Percentiles rank a stretch among this genome's conserved stretches.
phyloP scores from a whole-genome alignment of 768 basidiomycete genomes.

The Mycena pura region DNA sequence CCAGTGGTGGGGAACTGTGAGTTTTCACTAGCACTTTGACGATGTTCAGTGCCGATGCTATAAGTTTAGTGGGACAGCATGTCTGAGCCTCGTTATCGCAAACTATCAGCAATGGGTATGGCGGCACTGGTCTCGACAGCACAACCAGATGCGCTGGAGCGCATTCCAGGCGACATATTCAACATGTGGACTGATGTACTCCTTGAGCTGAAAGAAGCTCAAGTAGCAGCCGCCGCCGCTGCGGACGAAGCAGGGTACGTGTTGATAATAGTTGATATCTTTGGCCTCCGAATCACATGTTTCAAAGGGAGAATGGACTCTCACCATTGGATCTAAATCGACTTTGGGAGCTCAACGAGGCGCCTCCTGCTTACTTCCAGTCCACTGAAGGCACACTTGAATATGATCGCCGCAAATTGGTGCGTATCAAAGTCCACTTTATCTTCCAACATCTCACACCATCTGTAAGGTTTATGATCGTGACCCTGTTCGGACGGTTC shows the following conservation, averaged over 20 bases:
- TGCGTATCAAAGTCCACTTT: slow-evolving; percentile 40
- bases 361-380: slow-evolving; percentile 64
- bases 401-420: slow-evolving; percentile 75
- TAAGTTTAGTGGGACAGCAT: slow-evolving; percentile 82
- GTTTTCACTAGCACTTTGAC: slow-evolving; percentile 21
- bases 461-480: slow-evolving; percentile 63
- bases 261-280: too few species aligned
- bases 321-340: slow-evolving; percentile 56
- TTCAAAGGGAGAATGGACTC: slow-evolving; percentile 16
- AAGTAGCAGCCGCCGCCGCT: slow-evolving; percentile 36
- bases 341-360: slow-evolving; percentile 74
- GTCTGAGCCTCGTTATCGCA: slow-evolving; percentile 85
- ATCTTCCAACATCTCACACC: slow-evolving; percentile 3
- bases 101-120: slow-evolving; percentile 83
- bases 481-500: slow-evolving; percentile 74
- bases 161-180: slow-evolving; percentile 78
- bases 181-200: slow-evolving; percentile 91
- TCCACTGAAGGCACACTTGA: slow-evolving; percentile 77
- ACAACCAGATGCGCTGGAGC: slow-evolving; percentile 71
- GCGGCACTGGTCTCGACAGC: slow-evolving; percentile 80
- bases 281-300: background rate
- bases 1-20: slow-evolving; percentile 84
- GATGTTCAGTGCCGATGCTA: background rate
- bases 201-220: slow-evolving; percentile 82
- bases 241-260: slow-evolving; percentile 46